Evolutionary conservation across 208 protist genomes (phyloP).

Genomic region (Trypanosomatidae sp.): DNA sequence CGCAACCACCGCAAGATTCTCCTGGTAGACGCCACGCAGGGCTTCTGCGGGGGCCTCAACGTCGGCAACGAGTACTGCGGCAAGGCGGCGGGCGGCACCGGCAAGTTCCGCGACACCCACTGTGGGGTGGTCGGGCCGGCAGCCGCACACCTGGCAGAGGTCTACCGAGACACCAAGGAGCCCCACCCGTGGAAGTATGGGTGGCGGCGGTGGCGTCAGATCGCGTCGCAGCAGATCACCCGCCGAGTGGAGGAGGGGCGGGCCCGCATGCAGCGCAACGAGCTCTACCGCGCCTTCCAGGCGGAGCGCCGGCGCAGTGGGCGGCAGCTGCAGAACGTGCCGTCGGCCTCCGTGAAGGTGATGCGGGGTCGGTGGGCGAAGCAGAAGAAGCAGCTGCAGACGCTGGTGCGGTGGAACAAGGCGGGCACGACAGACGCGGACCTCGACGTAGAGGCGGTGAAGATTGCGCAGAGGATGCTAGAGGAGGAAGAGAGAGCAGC

Average conservation of each 20-base stretch:
- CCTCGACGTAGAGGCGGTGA: constrained; percentile 10
- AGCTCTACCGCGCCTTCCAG: constrained; percentile 28
- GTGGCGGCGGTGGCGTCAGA: constrained; percentile 77
- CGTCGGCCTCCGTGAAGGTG: constrained; percentile 25
- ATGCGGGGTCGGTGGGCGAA: constrained; percentile 26
- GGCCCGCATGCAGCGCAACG: constrained; percentile 28
- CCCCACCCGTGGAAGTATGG: constrained; percentile 84
- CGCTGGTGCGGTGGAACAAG: constrained; percentile 25
- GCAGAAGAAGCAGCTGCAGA: constrained; percentile 23
- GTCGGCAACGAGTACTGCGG: constrained; percentile 93
- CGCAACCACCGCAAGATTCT: constrained; percentile 93
- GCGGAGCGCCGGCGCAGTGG: constrained; percentile 19
- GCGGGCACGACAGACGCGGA: background rate
- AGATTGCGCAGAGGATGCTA: background rate
- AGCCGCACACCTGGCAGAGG: constrained; percentile 72
- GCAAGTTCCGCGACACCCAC: constrained; percentile 88
- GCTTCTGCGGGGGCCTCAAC: constrained; percentile 92
- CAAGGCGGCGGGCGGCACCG: constrained; percentile 52
- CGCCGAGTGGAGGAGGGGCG: constrained; percentile 38
- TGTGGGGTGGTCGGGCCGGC: constrained; percentile 74
- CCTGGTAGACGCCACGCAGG: constrained; percentile 76
- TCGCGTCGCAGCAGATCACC: constrained; percentile 58
- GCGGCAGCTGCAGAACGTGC: constrained; percentile 19
- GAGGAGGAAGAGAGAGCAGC: too few relatives aligned
- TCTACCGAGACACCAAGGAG: constrained; percentile 86